Evolutionary conservation across 805 yeast species (phyloP).

Genomic region (Maudiozyma pseudohumilis): DNA sequence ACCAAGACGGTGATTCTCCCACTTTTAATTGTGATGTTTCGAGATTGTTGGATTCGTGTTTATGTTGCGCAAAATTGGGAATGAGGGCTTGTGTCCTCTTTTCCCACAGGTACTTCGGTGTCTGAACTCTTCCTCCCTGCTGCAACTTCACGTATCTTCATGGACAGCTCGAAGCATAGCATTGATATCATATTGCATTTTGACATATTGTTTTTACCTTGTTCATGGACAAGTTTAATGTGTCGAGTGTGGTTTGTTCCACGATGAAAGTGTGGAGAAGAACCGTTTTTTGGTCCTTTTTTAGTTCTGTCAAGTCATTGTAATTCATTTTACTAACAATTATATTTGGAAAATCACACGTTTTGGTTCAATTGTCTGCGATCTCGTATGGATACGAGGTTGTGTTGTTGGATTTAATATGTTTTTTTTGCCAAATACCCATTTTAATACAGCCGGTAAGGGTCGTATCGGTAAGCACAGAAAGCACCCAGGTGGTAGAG

Average conservation of each 20-base stretch:
- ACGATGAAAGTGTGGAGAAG: neutral
- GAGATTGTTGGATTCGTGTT: too few species aligned
- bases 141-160: neutral
- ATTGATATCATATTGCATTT: too few species aligned
- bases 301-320: neutral
- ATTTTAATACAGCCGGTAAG: conserved; percentile 75
- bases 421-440: conserved; percentile 4
- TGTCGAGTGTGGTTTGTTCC: too few species aligned
- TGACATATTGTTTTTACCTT: too few species aligned
- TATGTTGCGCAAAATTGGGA: too few species aligned
- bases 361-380: neutral
- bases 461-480: conserved; percentile 99
- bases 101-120: too few species aligned
- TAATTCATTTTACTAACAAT: neutral
- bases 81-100: too few species aligned
- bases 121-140: conserved; percentile 8
- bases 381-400: too few species aligned
- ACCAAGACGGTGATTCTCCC: conserved; percentile 30
- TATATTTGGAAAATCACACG: neutral
- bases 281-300: neutral
- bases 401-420: too few species aligned
- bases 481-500: conserved; percentile 99
- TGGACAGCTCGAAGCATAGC: neutral
- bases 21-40: too few species aligned
- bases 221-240: too few species aligned